These are phyloP conservation scores for Phytophthora pistaciae DNA, from an alignment of 352 stramenopile genomes.

Conservation along the genomic window DNA sequence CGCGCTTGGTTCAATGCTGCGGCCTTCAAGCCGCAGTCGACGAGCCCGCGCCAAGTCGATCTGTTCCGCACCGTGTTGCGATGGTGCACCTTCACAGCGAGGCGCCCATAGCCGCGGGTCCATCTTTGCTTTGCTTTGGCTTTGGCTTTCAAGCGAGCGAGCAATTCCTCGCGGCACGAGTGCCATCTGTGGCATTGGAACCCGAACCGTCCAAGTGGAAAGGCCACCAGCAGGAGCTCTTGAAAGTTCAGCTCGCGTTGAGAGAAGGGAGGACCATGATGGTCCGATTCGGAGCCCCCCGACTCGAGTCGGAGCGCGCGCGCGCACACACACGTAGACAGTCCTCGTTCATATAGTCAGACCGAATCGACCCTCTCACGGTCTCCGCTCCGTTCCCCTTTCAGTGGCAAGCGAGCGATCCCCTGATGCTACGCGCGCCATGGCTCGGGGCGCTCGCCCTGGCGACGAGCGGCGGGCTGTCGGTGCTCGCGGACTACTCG, in stretches of 20 bases:
- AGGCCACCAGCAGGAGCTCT: constrained; percentile 24
- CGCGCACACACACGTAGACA: constrained; percentile 26
- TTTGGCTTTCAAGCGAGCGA: constrained; percentile 14
- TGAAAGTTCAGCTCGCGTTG: constrained; percentile 41
- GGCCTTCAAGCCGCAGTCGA: constrained; percentile 2
- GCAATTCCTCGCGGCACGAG: constrained; percentile 38
- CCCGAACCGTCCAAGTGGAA: constrained; percentile 30
- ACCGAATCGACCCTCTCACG: constrained; percentile 15
- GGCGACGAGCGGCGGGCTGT: constrained; percentile 17
- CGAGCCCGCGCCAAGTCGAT: constrained; percentile 3
- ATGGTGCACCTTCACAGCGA: constrained; percentile 19
- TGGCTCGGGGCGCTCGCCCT: constrained; percentile 39
- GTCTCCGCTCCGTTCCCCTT: constrained; percentile 24
- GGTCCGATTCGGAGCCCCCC: background rate
- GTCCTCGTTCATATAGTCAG: constrained; percentile 25
- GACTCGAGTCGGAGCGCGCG: background rate
- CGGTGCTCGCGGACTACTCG: constrained; percentile 31
- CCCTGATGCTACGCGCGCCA: constrained; percentile 31
- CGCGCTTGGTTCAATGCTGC: constrained; percentile 4
- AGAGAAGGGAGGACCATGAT: constrained; percentile 41
- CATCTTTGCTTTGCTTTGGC: background rate
- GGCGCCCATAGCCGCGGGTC: constrained; percentile 12
- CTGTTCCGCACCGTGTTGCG: constrained; percentile 22
- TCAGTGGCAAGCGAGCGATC: constrained; percentile 23
- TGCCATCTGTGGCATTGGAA: constrained; percentile 33